Conservation (phyloP, 805 yeast species). For the Candida endomychidarum region DNA sequence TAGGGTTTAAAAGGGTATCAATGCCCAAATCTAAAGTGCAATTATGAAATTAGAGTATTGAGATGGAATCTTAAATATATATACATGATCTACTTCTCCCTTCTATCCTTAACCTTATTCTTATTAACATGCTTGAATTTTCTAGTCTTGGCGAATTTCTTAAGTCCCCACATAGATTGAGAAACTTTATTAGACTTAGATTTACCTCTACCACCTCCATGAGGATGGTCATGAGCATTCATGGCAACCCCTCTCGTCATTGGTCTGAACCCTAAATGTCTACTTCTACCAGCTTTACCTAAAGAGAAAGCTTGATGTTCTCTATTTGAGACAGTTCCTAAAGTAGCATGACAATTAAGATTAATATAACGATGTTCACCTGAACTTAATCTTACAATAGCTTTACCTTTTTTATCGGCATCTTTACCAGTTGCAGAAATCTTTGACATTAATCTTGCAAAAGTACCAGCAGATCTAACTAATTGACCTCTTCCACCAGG, state of each 20-base stretch:
- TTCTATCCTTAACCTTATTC: conserved; percentile 84
- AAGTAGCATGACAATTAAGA: conserved; percentile 85
- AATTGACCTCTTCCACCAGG: conserved; percentile 78
- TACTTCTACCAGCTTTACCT: conserved; percentile 96
- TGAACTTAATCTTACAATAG: conserved; percentile 77
- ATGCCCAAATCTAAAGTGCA: neutral
- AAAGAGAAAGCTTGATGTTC: conserved; percentile 86
- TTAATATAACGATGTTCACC: conserved; percentile 94
- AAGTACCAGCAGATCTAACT: conserved; percentile 93
- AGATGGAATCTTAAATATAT: conserved; percentile 1
- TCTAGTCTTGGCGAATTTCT: conserved; percentile 93
- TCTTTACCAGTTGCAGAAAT: conserved; percentile 57
- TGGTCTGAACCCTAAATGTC: conserved; percentile 93
- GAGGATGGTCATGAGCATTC: conserved; percentile 97
- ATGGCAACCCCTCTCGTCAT: conserved; percentile 96
- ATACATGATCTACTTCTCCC: conserved; percentile 18
- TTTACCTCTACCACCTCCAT: conserved; percentile 99
- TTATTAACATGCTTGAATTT: conserved; percentile 82
- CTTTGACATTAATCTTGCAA: conserved; percentile 83
- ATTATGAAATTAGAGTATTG: neutral
- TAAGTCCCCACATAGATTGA: conserved; percentile 95
- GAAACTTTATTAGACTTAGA: conserved; percentile 94
- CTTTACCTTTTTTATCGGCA: conserved; percentile 26
- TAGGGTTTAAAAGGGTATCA: too few relatives aligned
- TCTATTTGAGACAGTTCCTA: conserved; percentile 89